Conservation (phyloP, 371 early-diverging fungal species). For the Mortierella sp. region DNA sequence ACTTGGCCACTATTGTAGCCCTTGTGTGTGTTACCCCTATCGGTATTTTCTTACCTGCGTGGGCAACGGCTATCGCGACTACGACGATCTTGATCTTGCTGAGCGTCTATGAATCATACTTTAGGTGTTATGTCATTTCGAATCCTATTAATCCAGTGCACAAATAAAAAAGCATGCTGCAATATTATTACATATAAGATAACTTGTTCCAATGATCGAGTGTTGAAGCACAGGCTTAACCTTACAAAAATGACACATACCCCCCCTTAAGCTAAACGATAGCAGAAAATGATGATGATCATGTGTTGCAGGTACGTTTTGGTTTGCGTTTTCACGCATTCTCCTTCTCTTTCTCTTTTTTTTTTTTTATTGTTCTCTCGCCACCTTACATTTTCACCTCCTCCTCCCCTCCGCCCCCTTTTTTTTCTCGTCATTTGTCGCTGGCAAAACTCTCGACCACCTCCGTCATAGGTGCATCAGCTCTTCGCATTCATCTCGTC, state of each 20-base stretch:
- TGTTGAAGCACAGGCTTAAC: too few species aligned
- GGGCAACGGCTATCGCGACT: slow-evolving; percentile 43
- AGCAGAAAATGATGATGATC: too few species aligned
- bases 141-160: not conserved
- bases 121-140: slow-evolving; percentile 18
- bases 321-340: too few species aligned
- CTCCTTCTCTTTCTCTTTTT: not conserved
- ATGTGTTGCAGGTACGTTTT: too few species aligned
- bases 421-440: not conserved
- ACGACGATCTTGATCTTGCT: slow-evolving; percentile 24
- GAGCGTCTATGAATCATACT: slow-evolving; percentile 31
- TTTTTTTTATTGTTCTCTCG: not conserved
- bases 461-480: not conserved
- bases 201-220: too few species aligned
- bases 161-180: too few species aligned
- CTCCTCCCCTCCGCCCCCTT: not conserved
- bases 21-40: slow-evolving; percentile 39
- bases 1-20: slow-evolving; percentile 19
- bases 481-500: slow-evolving; percentile 5
- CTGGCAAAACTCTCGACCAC: slow-evolving; percentile 6
- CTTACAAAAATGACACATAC: too few species aligned
- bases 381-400: slow-evolving; percentile 1
- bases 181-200: too few species aligned
- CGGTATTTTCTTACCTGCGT: slow-evolving; percentile 31
- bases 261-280: too few species aligned